Conservation (phyloP, 208 protist species). For the Leishmania braziliensis region DNA sequence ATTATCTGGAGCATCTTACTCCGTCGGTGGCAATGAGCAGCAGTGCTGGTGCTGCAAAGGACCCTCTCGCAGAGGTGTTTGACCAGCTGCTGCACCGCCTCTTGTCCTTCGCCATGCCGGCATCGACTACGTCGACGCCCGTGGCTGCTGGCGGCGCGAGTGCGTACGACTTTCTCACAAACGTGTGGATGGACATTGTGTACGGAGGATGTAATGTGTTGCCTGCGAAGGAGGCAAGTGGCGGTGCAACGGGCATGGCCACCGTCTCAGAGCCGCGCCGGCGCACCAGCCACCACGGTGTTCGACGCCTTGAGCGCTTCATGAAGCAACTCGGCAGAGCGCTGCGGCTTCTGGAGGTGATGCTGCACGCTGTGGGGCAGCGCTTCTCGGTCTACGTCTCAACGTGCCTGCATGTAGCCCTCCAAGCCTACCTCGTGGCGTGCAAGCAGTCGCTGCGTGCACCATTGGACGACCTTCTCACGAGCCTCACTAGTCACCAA, state of each 20-base stretch:
- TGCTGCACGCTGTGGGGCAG: conserved; percentile 70
- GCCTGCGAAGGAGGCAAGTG: background rate
- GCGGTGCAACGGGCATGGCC: background rate
- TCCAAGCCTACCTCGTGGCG: conserved; percentile 79
- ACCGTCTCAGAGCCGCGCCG: conserved; percentile 11
- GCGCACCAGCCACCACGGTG: conserved; percentile 26
- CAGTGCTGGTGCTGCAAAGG: background rate
- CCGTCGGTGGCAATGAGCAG: background rate
- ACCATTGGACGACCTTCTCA: conserved; percentile 29
- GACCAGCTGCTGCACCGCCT: conserved; percentile 71
- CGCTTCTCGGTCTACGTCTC: conserved; percentile 68
- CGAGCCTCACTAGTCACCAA: background rate
- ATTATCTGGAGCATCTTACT: conserved; percentile 73
- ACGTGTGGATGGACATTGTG: conserved; percentile 34
- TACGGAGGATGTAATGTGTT: conserved; percentile 31
- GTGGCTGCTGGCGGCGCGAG: background rate
- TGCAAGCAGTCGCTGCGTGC: conserved; percentile 61
- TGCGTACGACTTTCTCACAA: conserved; percentile 31
- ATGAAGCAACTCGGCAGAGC: conserved; percentile 61
- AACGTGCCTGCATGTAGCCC: conserved; percentile 58
- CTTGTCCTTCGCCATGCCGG: conserved; percentile 54
- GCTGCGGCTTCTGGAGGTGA: conserved; percentile 60
- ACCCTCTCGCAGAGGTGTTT: conserved; percentile 64
- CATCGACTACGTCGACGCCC: background rate
- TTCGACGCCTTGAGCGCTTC: conserved; percentile 64